Percentiles rank a stretch among this genome's conserved stretches.
Evolutionary conservation across 176 grass and related monocot genomes (phyloP).

Genomic region (Triticum timopheevii): DNA sequence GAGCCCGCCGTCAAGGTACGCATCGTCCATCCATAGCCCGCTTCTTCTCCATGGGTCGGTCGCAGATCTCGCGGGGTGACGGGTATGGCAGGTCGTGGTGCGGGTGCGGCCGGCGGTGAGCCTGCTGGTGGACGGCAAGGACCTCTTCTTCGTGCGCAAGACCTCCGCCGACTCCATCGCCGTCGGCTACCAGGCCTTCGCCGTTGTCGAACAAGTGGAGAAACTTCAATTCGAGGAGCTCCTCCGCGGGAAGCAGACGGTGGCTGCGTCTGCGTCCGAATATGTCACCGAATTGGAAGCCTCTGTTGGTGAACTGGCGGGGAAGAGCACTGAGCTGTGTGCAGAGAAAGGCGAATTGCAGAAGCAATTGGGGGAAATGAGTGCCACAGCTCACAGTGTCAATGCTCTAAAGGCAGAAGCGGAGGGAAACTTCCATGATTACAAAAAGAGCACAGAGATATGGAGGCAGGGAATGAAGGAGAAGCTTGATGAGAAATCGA

Average conservation of each 20-base stretch:
- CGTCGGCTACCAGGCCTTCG: slow-evolving; percentile 58
- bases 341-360: background rate
- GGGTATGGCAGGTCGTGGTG: slow-evolving; percentile 40
- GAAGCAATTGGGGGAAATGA: background rate
- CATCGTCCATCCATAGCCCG: background rate
- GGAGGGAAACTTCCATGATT: background rate
- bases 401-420: background rate
- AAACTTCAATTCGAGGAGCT: slow-evolving; percentile 9
- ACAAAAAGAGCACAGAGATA: background rate
- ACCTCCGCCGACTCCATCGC: slow-evolving; percentile 35
- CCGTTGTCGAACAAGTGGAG: background rate
- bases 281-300: background rate
- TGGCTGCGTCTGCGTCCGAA: background rate
- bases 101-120: slow-evolving; percentile 46
- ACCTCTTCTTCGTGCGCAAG: slow-evolving; percentile 54
- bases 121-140: slow-evolving; percentile 33
- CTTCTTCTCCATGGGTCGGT: background rate
- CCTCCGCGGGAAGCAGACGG: background rate
- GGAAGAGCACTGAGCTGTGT: background rate
- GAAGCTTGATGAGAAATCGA: slow-evolving; percentile 7
- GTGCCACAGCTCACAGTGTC: background rate
- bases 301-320: background rate
- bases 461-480: background rate
- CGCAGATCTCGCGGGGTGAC: slow-evolving; percentile 1
- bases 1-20: slow-evolving; percentile 40